Evolutionary conservation across 2,329 filamentous ascomycete genomes (phyloP).

Genomic region (Penicillium occitanis): DNA sequence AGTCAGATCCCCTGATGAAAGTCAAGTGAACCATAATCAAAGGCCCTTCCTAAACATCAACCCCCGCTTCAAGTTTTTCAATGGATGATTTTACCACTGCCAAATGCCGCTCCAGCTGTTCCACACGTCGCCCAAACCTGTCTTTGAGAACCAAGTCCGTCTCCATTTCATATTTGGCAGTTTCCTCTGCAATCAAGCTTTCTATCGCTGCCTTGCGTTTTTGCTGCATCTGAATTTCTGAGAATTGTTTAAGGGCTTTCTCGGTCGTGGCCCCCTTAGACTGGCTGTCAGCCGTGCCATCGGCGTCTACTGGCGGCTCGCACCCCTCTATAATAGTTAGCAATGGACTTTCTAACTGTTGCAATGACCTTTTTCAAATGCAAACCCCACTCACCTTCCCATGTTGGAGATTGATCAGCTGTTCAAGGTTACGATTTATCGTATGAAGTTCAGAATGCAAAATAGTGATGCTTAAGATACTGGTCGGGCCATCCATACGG

Average conservation of each 20-base stretch:
- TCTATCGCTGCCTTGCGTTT: constrained; percentile 43
- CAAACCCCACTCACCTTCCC: neutral
- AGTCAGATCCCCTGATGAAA: too few relatives aligned
- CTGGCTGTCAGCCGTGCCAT: neutral
- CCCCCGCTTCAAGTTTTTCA: too few relatives aligned
- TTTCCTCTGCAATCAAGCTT: constrained; percentile 39
- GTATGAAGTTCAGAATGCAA: neutral
- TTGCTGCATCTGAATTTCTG: constrained; percentile 43
- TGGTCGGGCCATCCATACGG: neutral
- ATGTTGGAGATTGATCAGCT: neutral
- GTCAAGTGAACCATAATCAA: too few relatives aligned
- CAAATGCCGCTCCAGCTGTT: constrained; percentile 45
- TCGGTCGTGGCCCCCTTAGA: constrained; percentile 43
- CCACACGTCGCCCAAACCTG: constrained; percentile 46
- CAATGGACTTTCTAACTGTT: too few relatives aligned
- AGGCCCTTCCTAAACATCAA: too few relatives aligned
- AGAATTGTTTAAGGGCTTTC: constrained; percentile 35
- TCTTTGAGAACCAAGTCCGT: constrained; percentile 41
- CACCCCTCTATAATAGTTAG: neutral
- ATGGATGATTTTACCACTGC: too few relatives aligned
- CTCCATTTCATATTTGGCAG: constrained; percentile 41
- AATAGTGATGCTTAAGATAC: neutral
- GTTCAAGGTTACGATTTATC: neutral
- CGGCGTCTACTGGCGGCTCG: constrained; percentile 22
- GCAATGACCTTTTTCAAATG: neutral